Percentiles rank a stretch among this genome's conserved stretches.
Evolutionary conservation across 2,329 filamentous ascomycete genomes (phyloP).

Genomic region (Aureobasidium pullulans): DNA sequence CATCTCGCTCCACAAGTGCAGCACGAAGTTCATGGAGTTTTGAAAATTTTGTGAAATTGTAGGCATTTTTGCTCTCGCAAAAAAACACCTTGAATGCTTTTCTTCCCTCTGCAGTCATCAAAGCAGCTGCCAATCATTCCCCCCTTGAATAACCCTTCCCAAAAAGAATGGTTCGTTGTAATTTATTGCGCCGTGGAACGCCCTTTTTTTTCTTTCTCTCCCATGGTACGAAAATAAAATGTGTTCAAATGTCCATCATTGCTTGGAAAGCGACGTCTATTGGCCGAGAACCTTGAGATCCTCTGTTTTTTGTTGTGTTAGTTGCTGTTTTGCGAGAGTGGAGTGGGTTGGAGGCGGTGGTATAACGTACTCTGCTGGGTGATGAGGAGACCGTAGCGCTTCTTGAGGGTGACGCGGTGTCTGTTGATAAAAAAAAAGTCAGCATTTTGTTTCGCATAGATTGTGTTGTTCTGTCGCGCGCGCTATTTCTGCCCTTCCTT

Average conservation of each 20-base stretch:
- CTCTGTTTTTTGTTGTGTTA: conserved; percentile 1
- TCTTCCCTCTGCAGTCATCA: not conserved
- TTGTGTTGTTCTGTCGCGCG: not conserved
- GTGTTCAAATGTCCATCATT: not conserved
- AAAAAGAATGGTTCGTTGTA: not conserved
- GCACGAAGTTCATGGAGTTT: not conserved
- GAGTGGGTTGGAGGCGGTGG: not conserved
- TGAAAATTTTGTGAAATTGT: not conserved
- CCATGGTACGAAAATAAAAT: conserved; percentile 1
- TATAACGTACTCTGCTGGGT: conserved; percentile 52
- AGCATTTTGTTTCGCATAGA: not conserved
- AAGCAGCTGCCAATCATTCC: not conserved
- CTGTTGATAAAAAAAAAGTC: conserved; percentile 34
- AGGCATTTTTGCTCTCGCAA: not conserved
- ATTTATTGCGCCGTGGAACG: conserved; percentile 8
- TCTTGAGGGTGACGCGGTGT: conserved; percentile 91
- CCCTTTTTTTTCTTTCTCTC: not conserved
- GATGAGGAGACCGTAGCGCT: conserved; percentile 79
- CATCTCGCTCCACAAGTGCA: not conserved
- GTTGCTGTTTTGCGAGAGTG: not conserved
- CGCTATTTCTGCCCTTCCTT: not conserved
- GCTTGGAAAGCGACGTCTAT: not conserved
- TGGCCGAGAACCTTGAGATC: conserved; percentile 16
- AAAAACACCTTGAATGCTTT: not conserved
- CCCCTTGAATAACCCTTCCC: not conserved